Conservation (phyloP, 768 basidiomycete genomes). For the Amanita molliuscula region DNA sequence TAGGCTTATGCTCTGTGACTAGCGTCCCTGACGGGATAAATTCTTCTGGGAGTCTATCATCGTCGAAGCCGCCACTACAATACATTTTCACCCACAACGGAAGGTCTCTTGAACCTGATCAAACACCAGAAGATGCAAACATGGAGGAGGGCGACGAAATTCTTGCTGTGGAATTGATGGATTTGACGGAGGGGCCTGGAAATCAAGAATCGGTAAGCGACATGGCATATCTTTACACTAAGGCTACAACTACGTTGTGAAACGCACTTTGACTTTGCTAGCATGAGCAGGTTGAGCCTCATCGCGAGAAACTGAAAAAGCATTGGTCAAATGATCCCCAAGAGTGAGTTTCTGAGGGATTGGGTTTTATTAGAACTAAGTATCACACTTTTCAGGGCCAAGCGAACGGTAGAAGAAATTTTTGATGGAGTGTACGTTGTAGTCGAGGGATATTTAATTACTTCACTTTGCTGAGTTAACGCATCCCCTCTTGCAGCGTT, state of each 20-base stretch:
- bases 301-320: slow-evolving; percentile 65
- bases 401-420: slow-evolving; percentile 67
- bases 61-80: slow-evolving; percentile 42
- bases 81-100: slow-evolving; percentile 85
- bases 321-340: slow-evolving; percentile 67
- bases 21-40: slow-evolving; percentile 33
- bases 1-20: neutral
- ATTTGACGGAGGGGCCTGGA: slow-evolving; percentile 63
- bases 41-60: slow-evolving; percentile 15
- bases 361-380: neutral
- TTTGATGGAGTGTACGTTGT: slow-evolving; percentile 73
- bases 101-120: slow-evolving; percentile 65
- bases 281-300: slow-evolving; percentile 58
- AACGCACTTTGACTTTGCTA: slow-evolving; percentile 16
- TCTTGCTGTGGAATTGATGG: slow-evolving; percentile 84
- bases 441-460: slow-evolving; percentile 4
- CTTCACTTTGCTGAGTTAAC: neutral
- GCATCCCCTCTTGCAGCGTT: slow-evolving; percentile 37
- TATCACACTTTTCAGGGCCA: slow-evolving; percentile 38
- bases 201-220: slow-evolving; percentile 52
- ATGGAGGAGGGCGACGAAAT: slow-evolving; percentile 89
- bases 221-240: neutral
- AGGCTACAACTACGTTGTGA: neutral
- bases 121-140: slow-evolving; percentile 78
- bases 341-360: slow-evolving; percentile 42